A percentile compares a stretch with the other conserved stretches of the same genome.
These are phyloP conservation scores for Amphibolis antarctica DNA, from an alignment of 106 monocot species.

Conservation along the genomic window DNA sequence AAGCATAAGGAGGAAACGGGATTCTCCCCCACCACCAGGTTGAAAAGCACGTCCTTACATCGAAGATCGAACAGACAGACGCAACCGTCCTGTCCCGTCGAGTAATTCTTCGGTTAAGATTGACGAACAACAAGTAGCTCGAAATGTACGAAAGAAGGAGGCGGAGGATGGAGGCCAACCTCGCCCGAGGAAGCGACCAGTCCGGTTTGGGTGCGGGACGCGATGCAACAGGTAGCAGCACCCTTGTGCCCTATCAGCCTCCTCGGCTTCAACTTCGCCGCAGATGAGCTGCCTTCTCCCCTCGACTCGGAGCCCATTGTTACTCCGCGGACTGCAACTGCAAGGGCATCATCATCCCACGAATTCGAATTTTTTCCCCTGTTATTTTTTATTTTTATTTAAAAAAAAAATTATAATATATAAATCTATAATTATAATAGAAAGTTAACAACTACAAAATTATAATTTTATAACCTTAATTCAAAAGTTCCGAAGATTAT, in stretches of 20 bases:
- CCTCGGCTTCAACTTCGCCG: constrained; percentile 28
- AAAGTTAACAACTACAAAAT: too few relatives aligned
- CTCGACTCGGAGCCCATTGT: neutral
- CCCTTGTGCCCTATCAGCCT: constrained; percentile 45
- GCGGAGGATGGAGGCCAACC: constrained; percentile 17
- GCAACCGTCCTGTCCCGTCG: constrained; percentile 40
- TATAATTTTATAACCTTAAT: too few relatives aligned
- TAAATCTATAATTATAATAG: too few relatives aligned
- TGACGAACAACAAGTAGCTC: neutral
- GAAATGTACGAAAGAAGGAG: neutral
- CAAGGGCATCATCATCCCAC: too few relatives aligned
- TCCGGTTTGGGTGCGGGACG: constrained; percentile 42
- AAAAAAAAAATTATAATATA: too few relatives aligned
- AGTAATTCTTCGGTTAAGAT: neutral
- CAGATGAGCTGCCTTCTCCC: neutral
- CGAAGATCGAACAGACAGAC: constrained; percentile 71
- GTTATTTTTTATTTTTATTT: too few relatives aligned
- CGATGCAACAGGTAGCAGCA: constrained; percentile 50
- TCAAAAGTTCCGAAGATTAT: too few relatives aligned
- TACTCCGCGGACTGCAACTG: too few relatives aligned
- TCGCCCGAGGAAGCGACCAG: constrained; percentile 54
- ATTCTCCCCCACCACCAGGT: constrained; percentile 29
- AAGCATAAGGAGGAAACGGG: constrained; percentile 70
- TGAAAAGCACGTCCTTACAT: constrained; percentile 42
- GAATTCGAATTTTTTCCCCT: too few relatives aligned